Evolutionary conservation across 2,329 filamentous ascomycete genomes (phyloP).

Genomic region (Diaporthe amygdali): DNA sequence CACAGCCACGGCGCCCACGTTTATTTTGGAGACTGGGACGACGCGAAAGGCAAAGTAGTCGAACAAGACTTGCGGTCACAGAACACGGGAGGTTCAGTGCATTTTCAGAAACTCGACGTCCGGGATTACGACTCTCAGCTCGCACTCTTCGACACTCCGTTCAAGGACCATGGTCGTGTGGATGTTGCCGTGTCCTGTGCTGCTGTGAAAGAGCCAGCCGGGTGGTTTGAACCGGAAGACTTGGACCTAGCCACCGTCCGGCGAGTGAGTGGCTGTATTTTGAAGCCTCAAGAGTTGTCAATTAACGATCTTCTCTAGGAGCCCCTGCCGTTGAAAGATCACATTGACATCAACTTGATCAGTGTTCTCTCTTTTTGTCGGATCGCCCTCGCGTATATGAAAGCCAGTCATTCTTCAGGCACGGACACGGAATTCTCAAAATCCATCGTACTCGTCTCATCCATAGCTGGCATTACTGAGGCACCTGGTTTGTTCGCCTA

Average conservation of each 20-base stretch:
- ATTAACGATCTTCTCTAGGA: conserved; percentile 25
- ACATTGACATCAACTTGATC: conserved; percentile 51
- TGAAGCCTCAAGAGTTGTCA: too few species aligned
- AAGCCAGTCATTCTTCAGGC: conserved; percentile 29
- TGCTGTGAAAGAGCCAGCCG: conserved; percentile 45
- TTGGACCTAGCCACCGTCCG: conserved; percentile 48
- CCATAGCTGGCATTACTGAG: conserved; percentile 53
- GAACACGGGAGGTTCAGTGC: conserved; percentile 28
- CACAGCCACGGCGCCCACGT: conserved; percentile 31
- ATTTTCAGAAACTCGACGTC: conserved; percentile 50
- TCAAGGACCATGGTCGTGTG: conserved; percentile 47
- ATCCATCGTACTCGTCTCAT: conserved; percentile 38
- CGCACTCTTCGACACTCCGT: conserved; percentile 50
- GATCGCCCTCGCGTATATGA: conserved; percentile 55
- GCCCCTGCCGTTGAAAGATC: conserved; percentile 39
- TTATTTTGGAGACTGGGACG: conserved; percentile 35
- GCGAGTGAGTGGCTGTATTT: conserved; percentile 34
- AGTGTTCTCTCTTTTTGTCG: conserved; percentile 52
- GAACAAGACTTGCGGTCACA: conserved; percentile 21
- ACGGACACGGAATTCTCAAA: conserved; percentile 16
- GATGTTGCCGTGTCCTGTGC: conserved; percentile 56
- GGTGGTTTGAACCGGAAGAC: conserved; percentile 48
- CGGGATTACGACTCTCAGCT: conserved; percentile 50
- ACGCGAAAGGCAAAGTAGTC: conserved; percentile 27
- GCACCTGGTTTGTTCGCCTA: conserved; percentile 53